These are phyloP conservation scores for Phyllosticta citribraziliensis DNA, from an alignment of 2,329 filamentous ascomycete genomes.

Conservation along the genomic window DNA sequence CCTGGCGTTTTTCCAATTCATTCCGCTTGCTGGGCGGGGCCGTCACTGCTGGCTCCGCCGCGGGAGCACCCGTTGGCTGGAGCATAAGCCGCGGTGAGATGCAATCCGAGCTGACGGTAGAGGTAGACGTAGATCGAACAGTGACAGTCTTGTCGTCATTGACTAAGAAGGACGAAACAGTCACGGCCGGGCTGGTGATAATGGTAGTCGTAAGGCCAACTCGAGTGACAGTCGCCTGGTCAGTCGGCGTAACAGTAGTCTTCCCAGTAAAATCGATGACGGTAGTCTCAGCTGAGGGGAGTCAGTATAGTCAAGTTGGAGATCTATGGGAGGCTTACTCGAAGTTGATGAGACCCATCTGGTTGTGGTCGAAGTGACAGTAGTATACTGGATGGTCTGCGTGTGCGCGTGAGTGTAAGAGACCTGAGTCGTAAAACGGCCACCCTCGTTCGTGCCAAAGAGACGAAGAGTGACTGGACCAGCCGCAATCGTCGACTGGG, in stretches of 20 bases:
- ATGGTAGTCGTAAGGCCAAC: slow-evolving; percentile 1
- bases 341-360: not conserved
- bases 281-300: not conserved
- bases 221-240: not conserved
- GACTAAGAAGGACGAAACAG: not conserved
- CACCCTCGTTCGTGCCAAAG: slow-evolving; percentile 1
- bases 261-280: not conserved
- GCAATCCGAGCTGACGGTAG: slow-evolving; percentile 1
- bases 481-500: slow-evolving; percentile 7
- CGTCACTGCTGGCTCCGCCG: not conserved
- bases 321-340: not conserved
- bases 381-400: slow-evolving; percentile 1
- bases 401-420: not conserved
- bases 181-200: not conserved
- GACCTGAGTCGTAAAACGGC: slow-evolving; percentile 1
- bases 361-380: not conserved
- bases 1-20: not conserved
- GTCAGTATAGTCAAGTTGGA: not conserved
- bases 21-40: not conserved
- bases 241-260: not conserved
- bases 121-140: not conserved
- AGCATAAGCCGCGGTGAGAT: slow-evolving; percentile 1
- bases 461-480: slow-evolving; percentile 3
- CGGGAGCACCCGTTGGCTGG: not conserved
- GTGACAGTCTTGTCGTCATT: slow-evolving; percentile 2